phyloP scores from a whole-genome alignment of 306 rosid species.

The Corylus americana region DNA sequence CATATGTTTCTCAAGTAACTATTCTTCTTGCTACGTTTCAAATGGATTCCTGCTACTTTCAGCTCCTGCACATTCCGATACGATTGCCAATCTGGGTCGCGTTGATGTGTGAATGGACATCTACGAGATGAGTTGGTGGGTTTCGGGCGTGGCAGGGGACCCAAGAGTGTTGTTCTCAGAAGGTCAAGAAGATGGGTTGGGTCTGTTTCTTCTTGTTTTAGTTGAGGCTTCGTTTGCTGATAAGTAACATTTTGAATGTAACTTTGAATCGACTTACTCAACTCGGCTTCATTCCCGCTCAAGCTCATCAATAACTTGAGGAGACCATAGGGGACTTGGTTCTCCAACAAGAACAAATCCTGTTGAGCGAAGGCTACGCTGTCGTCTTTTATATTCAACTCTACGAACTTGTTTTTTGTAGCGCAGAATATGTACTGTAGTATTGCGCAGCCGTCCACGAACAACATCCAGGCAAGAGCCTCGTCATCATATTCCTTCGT shows the following conservation, averaged over 20 bases:
- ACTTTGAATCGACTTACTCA: background rate
- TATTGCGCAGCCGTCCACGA: slow-evolving; percentile 28
- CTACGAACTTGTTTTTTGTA: background rate
- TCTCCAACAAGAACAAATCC: slow-evolving; percentile 38
- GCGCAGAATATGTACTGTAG: background rate
- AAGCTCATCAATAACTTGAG: slow-evolving; percentile 9
- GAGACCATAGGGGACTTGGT: slow-evolving; percentile 25
- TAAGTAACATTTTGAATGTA: background rate
- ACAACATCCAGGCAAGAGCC: slow-evolving; percentile 15
- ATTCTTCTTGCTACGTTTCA: background rate
- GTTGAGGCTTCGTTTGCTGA: no score
- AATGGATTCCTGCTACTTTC: slow-evolving; percentile 18
- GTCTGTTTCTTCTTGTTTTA: background rate
- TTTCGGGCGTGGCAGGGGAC: no score
- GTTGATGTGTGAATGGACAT: no score
- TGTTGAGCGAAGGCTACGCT: background rate
- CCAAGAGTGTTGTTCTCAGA: slow-evolving; percentile 3
- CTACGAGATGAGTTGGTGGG: no score
- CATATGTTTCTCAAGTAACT: slow-evolving; percentile 6
- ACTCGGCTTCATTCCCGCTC: background rate
- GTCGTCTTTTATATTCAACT: background rate
- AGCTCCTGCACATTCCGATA: slow-evolving; percentile 26
- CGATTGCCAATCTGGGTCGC: background rate
- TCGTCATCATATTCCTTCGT: background rate
- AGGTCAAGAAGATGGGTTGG: slow-evolving; percentile 25